Percentiles rank a stretch among this genome's conserved stretches.
Conservation (phyloP, 495 filamentous ascomycete genomes). For the Penicillium maclennaniae region DNA sequence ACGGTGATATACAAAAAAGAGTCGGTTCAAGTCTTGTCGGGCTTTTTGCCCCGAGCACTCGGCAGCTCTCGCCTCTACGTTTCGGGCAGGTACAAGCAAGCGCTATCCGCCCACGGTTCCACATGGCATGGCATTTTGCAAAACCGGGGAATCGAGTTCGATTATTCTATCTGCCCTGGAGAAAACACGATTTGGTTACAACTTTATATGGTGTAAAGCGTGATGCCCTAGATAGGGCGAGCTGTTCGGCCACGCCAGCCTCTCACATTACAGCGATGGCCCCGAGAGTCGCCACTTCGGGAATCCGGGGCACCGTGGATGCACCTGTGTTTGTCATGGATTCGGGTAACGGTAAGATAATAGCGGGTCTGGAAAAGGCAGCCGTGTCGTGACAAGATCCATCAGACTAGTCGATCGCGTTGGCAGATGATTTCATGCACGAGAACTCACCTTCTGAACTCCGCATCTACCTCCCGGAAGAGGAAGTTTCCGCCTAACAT, state of each 20-base stretch:
- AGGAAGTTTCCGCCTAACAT: constrained; percentile 12
- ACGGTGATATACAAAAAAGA: background rate
- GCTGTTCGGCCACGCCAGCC: background rate
- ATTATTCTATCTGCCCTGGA: background rate
- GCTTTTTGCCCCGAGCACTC: background rate
- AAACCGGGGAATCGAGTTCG: constrained; percentile 3
- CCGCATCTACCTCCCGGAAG: constrained; percentile 24
- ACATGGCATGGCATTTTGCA: background rate
- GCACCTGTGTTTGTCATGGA: constrained; percentile 8
- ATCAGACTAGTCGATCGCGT: background rate
- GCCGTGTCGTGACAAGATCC: background rate
- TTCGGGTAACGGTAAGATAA: background rate
- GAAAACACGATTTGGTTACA: constrained; percentile 1
- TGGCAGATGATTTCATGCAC: constrained; percentile 10
- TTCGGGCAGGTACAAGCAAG: constrained; percentile 25
- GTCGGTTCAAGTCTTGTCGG: constrained; percentile 6
- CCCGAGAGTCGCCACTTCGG: constrained; percentile 1
- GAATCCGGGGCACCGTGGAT: background rate
- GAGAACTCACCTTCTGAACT: background rate
- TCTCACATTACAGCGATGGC: background rate
- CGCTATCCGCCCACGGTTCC: constrained; percentile 9
- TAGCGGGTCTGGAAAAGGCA: background rate
- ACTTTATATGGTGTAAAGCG: constrained; percentile 1
- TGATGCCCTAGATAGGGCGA: background rate
- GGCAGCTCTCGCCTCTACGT: constrained; percentile 2